Base-by-base conservation (phyloP, 768 basidiomycete genomes). In the Obba rivulosa region DNA sequence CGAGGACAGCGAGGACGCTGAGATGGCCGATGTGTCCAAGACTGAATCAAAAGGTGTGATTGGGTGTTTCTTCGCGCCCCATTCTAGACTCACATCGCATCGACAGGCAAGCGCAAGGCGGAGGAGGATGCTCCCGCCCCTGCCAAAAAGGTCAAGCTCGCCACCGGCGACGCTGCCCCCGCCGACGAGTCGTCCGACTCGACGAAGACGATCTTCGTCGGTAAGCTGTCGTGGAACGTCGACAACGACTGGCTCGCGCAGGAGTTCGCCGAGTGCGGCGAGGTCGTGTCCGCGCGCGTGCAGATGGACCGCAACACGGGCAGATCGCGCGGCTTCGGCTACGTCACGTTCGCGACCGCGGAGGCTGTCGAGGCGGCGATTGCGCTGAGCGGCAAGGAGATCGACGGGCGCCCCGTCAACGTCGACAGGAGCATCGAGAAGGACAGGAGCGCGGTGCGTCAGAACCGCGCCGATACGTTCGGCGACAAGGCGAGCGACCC, bases 211-310 rank as follows among this genome's bases (percentile, higher is more conserved):
- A 78, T 97, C 58, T 98, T 94, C 62, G 92, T 99, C 56, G 95
- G 95, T 46, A 79, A 80, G 50, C 78, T 99, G 39, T 94, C 92
- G 11, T 99, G 94, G 94, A 90, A 88, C 65, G 87, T 98, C 53
- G 95, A 97, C 73, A 87, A 91, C 64, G 95, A 97, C 67, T 89
- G 92, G 77, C 83, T 98, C 53, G 81, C 85, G 42, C 78, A 84
- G 65, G 95, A 97, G 67, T 97, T 99, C 56, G 81, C 85, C 25
- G 73, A 77, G 46, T 93, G 84, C 58, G 96, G 96, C 43, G 89
- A 94, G 69, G 80, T 99, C 59, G 78, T 82, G 52, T 82, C 81
- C n/a, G 92, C 91, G 5, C 83, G 78, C n/a, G 92, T 98, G 51
- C 85, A 86, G 65, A 81, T 79, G 70, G 89, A 92, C 57, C 85